Conservation (phyloP, 2,329 filamentous ascomycete genomes). For the Fusarium palustre region DNA sequence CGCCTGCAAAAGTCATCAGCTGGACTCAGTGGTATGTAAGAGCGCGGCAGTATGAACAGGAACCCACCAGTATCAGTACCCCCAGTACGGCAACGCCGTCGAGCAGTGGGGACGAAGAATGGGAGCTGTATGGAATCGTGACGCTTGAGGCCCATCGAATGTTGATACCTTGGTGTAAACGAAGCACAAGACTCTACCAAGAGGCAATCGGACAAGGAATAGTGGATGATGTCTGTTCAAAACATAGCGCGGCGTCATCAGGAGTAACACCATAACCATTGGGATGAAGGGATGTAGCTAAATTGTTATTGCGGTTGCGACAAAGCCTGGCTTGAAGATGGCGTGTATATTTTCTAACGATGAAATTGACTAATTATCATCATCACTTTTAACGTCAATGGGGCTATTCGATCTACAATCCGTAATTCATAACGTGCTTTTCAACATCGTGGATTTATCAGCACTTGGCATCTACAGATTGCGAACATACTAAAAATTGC, state of each 20-base stretch:
- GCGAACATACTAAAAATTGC: too few relatives aligned
- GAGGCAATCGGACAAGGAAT: slow-evolving; percentile 24
- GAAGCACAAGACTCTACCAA: slow-evolving; percentile 34
- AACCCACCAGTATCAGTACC: slow-evolving; percentile 27
- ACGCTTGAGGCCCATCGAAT: slow-evolving; percentile 49
- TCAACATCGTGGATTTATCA: too few relatives aligned
- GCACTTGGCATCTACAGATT: too few relatives aligned
- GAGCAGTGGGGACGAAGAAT: slow-evolving; percentile 36
- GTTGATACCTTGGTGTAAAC: slow-evolving; percentile 49
- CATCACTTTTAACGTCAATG: too few relatives aligned
- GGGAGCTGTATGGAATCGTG: slow-evolving; percentile 49
- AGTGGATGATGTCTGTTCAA: slow-evolving; percentile 26
- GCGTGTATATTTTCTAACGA: too few relatives aligned
- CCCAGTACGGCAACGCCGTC: slow-evolving; percentile 34
- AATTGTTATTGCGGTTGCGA: too few relatives aligned
- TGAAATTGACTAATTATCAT: too few relatives aligned
- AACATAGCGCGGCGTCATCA: not conserved
- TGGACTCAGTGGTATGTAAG: slow-evolving; percentile 53
- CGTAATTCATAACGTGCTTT: too few relatives aligned
- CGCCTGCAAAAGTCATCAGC: slow-evolving; percentile 56
- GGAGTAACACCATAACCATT: not conserved
- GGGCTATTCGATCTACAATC: too few relatives aligned
- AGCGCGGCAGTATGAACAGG: slow-evolving; percentile 12
- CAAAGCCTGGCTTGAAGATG: too few relatives aligned
- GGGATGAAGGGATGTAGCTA: not conserved